Evolutionary conservation across 345 rosid species (phyloP).

Genomic region (Hibiscus tridactylites): DNA sequence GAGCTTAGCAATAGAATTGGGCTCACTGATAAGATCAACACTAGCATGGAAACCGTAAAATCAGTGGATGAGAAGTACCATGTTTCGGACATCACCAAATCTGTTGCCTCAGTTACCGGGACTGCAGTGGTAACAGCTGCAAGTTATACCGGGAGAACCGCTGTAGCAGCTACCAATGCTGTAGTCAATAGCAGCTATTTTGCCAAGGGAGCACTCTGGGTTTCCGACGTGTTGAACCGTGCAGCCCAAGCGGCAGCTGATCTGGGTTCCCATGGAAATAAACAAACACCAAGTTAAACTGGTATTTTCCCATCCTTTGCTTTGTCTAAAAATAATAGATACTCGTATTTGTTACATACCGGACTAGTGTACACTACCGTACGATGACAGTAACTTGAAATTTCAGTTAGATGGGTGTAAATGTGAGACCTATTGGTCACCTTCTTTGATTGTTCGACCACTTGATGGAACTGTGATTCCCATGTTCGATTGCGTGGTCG

Average conservation of each 20-base stretch:
- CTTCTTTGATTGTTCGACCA: not conserved
- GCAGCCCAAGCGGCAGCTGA: constrained; percentile 72
- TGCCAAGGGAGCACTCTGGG: constrained; percentile 81
- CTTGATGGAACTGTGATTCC: too few relatives aligned
- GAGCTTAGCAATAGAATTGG: constrained; percentile 65
- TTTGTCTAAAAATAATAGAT: constrained; percentile 7
- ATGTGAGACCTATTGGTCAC: not conserved
- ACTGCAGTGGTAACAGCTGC: constrained; percentile 64
- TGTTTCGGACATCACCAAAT: constrained; percentile 55
- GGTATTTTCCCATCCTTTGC: not conserved
- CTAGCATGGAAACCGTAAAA: constrained; percentile 52
- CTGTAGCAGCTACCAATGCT: constrained; percentile 54
- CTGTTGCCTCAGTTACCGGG: constrained; percentile 58
- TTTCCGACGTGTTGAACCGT: constrained; percentile 50
- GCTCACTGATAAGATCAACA: constrained; percentile 52
- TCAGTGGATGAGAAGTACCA: constrained; percentile 63
- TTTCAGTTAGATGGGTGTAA: not conserved
- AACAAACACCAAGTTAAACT: constrained; percentile 7
- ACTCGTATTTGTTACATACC: constrained; percentile 1
- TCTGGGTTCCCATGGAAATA: constrained; percentile 40
- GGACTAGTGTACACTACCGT: not conserved
- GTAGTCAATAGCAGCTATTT: constrained; percentile 66
- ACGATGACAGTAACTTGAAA: not conserved
- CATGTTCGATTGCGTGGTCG: too few relatives aligned
- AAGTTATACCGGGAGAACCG: constrained; percentile 49